A percentile compares a stretch with the other conserved stretches of the same genome.
These are phyloP conservation scores for Heliosperma pusillum DNA, from an alignment of 148 eudicot species.

Conservation along the genomic window DNA sequence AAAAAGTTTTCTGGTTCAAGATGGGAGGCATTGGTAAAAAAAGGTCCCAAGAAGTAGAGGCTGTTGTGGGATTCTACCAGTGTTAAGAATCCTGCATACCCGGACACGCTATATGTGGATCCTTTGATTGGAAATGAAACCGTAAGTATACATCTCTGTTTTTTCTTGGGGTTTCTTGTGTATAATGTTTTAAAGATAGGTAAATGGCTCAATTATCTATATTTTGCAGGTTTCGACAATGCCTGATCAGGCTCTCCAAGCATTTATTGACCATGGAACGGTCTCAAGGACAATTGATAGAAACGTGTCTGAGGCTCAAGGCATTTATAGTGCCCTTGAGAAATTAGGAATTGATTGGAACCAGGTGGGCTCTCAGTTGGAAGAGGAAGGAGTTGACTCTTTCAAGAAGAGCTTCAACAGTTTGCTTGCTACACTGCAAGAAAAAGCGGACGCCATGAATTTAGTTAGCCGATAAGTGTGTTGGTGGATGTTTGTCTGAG, in stretches of 20 bases:
- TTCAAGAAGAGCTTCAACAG: slow-evolving; percentile 89
- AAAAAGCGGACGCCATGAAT: slow-evolving; percentile 79
- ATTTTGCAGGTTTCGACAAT: slow-evolving; percentile 81
- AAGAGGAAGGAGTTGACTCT: slow-evolving; percentile 83
- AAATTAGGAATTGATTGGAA: slow-evolving; percentile 89
- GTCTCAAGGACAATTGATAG: slow-evolving; percentile 87
- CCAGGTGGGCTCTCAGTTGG: slow-evolving; percentile 83
- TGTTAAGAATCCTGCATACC: slow-evolving; percentile 94
- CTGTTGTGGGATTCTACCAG: slow-evolving; percentile 95
- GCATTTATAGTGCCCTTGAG: slow-evolving; percentile 88
- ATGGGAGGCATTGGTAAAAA: slow-evolving; percentile 94
- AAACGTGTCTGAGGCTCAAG: slow-evolving; percentile 86
- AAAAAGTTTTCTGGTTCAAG: slow-evolving; percentile 96
- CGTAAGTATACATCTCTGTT: slow-evolving; percentile 36
- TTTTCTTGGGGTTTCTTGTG: background rate
- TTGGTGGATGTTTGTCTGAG: background rate
- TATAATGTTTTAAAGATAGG: background rate
- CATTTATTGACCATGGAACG: slow-evolving; percentile 79
- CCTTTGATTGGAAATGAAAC: slow-evolving; percentile 96
- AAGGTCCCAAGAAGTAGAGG: slow-evolving; percentile 98
- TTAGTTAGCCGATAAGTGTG: slow-evolving; percentile 21
- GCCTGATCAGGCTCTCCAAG: slow-evolving; percentile 97
- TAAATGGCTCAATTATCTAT: background rate
- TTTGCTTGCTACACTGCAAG: slow-evolving; percentile 73
- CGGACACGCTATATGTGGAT: slow-evolving; percentile 86